Conservation (phyloP, 2,329 filamentous ascomycete species). For the Trichoderma gracile region DNA sequence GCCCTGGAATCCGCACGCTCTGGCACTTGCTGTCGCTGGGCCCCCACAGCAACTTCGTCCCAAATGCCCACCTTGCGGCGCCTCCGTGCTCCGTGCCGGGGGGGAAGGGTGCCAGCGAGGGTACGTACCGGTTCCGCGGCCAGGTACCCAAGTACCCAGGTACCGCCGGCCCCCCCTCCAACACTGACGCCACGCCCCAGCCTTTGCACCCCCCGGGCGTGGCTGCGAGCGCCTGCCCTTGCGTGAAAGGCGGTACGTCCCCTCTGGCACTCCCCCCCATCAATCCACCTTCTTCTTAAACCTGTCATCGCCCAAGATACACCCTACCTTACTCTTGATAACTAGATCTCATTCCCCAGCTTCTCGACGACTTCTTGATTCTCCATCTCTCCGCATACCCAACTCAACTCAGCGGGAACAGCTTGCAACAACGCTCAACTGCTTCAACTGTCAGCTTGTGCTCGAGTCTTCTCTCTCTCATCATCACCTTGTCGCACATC, state of each 20-base stretch:
- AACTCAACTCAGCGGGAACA: conserved; percentile 17
- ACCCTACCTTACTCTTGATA: conserved; percentile 24
- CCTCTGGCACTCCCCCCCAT: conserved; percentile 20
- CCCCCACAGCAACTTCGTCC: conserved; percentile 21
- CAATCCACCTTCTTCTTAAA: conserved; percentile 23
- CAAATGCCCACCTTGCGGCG: conserved; percentile 12
- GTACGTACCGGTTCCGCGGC: conserved; percentile 13
- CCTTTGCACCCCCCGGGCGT: conserved; percentile 4
- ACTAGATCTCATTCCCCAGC: conserved; percentile 28
- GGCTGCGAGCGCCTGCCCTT: conserved; percentile 21
- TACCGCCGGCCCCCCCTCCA: not conserved
- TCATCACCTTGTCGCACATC: not conserved
- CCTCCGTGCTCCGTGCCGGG: conserved; percentile 24
- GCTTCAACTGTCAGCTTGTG: not conserved
- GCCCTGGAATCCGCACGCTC: conserved; percentile 21
- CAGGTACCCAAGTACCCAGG: conserved; percentile 9
- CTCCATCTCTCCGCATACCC: conserved; percentile 28
- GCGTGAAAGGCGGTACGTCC: conserved; percentile 14
- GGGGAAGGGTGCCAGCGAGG: not conserved
- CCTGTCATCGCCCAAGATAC: conserved; percentile 25
- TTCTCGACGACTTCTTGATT: conserved; percentile 26
- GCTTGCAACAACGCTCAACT: conserved; percentile 10
- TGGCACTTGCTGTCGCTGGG: not conserved
- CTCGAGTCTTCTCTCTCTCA: not conserved
- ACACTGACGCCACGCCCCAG: not conserved